Conservation (phyloP, 140 eudicot genomes). For the Stevia rebaudiana region DNA sequence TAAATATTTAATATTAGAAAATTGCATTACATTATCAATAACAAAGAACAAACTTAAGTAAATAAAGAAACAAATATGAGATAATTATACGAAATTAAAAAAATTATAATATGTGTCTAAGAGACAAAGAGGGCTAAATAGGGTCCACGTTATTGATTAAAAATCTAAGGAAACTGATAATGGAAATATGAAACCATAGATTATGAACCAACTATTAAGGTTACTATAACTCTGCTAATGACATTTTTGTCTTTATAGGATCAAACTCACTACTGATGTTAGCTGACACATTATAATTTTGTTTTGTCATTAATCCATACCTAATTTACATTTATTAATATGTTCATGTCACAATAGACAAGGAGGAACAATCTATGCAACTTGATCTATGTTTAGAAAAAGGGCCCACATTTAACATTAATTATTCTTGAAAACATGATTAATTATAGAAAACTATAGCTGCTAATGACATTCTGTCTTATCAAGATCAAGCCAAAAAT, state of each 20-base stretch:
- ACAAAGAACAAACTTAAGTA: background rate
- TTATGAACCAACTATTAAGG: slow-evolving; percentile 12
- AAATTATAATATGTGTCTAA: background rate
- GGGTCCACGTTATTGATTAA: slow-evolving; percentile 14
- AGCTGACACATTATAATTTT: slow-evolving; percentile 12
- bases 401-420: slow-evolving; percentile 22
- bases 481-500: slow-evolving; percentile 11
- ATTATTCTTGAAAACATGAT: slow-evolving; percentile 17
- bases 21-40: background rate
- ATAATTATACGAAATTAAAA: too few species aligned
- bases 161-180: background rate
- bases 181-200: slow-evolving; percentile 13
- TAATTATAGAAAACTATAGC: background rate
- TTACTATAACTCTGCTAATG: slow-evolving; percentile 19
- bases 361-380: slow-evolving; percentile 21
- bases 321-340: slow-evolving; percentile 13
- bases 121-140: background rate
- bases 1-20: background rate
- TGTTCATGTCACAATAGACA: slow-evolving; percentile 18
- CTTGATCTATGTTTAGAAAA: slow-evolving; percentile 9
- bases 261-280: slow-evolving; percentile 18
- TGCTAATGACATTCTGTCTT: slow-evolving; percentile 16
- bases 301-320: slow-evolving; percentile 1
- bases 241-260: slow-evolving; percentile 22
- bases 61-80: background rate